phyloP scores from a whole-genome alignment of 2,329 filamentous ascomycete genomes.

The Aureobasidium sp. region DNA sequence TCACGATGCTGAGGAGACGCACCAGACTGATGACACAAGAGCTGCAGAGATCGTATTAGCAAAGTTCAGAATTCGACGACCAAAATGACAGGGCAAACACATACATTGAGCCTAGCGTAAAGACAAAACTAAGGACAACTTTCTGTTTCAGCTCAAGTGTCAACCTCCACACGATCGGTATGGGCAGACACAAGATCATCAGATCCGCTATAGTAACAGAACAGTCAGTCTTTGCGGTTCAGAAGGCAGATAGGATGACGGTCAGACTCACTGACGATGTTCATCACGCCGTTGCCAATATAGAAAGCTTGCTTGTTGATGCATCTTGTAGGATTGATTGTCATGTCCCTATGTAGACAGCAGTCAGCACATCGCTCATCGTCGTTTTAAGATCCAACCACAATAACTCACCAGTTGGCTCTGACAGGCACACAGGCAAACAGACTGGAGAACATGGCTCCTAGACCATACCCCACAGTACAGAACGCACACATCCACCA shows the following conservation, averaged over 20 bases:
- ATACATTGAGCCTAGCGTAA: conserved; percentile 37
- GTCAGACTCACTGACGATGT: conserved; percentile 2
- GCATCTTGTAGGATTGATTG: not conserved
- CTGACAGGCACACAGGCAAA: conserved; percentile 11
- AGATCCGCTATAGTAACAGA: conserved; percentile 34
- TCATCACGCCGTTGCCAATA: conserved; percentile 10
- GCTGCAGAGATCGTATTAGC: not conserved
- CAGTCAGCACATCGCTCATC: not conserved
- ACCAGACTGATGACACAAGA: conserved; percentile 13
- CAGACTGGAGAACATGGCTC: conserved; percentile 2
- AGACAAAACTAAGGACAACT: conserved; percentile 41
- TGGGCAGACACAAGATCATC: conserved; percentile 53
- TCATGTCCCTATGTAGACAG: not conserved
- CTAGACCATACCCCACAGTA: conserved; percentile 4
- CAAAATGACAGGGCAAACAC: not conserved
- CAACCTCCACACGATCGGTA: conserved; percentile 48
- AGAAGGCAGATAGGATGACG: not conserved
- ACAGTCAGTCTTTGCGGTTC: not conserved
- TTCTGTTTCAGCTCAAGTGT: conserved; percentile 48
- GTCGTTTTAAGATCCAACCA: not conserved
- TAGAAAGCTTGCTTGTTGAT: conserved; percentile 10
- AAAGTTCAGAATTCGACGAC: no score
- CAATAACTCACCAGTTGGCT: not conserved
- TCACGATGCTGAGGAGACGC: conserved; percentile 12
- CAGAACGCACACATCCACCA: conserved; percentile 9